These are phyloP conservation scores for Hirschfeldia incana DNA, from an alignment of 345 rosid genomes.

Conservation along the genomic window DNA sequence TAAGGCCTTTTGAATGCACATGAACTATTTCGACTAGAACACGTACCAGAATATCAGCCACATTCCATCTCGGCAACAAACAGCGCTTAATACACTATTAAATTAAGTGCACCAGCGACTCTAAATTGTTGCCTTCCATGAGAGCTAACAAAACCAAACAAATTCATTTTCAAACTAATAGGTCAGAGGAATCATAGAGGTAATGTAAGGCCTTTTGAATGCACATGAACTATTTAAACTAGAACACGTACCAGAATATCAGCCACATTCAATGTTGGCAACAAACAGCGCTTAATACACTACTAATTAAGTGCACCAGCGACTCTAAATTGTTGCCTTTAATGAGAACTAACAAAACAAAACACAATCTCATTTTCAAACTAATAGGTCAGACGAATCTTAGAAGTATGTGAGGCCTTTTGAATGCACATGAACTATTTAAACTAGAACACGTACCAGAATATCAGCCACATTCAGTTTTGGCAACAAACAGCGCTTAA, in stretches of 20 bases:
- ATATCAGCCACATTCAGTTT: slow-evolving; percentile 48
- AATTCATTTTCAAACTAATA: neutral
- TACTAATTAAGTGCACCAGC: slow-evolving; percentile 24
- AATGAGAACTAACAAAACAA: neutral
- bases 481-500: slow-evolving; percentile 81
- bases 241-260: slow-evolving; percentile 52
- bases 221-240: slow-evolving; percentile 33
- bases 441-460: slow-evolving; percentile 40
- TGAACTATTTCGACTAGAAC: too few relatives aligned
- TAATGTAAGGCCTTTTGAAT: slow-evolving; percentile 50
- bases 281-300: slow-evolving; percentile 38
- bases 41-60: too few relatives aligned
- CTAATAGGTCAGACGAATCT: neutral
- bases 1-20: too few relatives aligned
- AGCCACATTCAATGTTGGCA: slow-evolving; percentile 33
- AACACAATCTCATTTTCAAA: neutral
- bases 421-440: slow-evolving; percentile 48
- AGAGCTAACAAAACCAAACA: neutral
- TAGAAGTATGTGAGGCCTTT: slow-evolving; percentile 37
- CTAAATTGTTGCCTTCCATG: slow-evolving; percentile 31
- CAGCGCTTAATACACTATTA: slow-evolving; percentile 33
- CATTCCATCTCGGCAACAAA: slow-evolving; percentile 23
- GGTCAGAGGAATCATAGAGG: neutral
- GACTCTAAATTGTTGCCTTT: slow-evolving; percentile 41
- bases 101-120: slow-evolving; percentile 28